Evolutionary conservation across 1,284 basidiomycete genomes (phyloP).

Genomic region (Tylopilus sp.): DNA sequence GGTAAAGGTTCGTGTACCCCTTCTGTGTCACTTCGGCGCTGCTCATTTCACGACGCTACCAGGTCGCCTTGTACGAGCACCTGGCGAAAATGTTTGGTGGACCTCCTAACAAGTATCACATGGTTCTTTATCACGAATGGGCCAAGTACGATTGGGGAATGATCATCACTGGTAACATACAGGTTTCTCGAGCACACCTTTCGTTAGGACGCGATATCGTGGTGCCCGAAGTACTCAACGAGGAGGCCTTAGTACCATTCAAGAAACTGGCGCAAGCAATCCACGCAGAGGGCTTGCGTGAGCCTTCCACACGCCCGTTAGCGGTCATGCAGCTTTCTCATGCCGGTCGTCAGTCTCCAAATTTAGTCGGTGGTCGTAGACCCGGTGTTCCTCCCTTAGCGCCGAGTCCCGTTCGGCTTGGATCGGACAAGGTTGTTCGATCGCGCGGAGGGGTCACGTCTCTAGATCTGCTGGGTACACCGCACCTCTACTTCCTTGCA

Average conservation of each 20-base stretch:
- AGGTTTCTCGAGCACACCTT: slow-evolving; percentile 70
- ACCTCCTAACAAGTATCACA: slow-evolving; percentile 63
- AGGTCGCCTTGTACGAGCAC: slow-evolving; percentile 88
- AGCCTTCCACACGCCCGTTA: slow-evolving; percentile 31
- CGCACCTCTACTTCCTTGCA: slow-evolving; percentile 40
- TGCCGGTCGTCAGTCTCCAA: slow-evolving; percentile 80
- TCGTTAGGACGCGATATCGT: slow-evolving; percentile 79
- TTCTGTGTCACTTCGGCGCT: not conserved
- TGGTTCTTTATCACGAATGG: slow-evolving; percentile 76
- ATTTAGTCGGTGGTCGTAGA: slow-evolving; percentile 64
- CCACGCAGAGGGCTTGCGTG: slow-evolving; percentile 35
- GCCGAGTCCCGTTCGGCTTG: slow-evolving; percentile 67
- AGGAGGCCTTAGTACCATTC: slow-evolving; percentile 49
- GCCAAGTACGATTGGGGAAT: slow-evolving; percentile 81
- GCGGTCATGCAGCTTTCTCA: slow-evolving; percentile 86
- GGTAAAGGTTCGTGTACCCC: slow-evolving; percentile 39
- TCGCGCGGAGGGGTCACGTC: slow-evolving; percentile 7
- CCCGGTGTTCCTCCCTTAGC: slow-evolving; percentile 63
- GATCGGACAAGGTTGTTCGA: slow-evolving; percentile 31
- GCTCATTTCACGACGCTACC: not conserved
- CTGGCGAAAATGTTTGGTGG: slow-evolving; percentile 68
- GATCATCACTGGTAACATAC: slow-evolving; percentile 87
- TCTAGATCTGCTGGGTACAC: not conserved
- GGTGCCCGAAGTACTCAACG: slow-evolving; percentile 48
- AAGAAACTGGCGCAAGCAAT: slow-evolving; percentile 48